Base-by-base conservation (phyloP, 2,329 filamentous ascomycete genomes). In the Didymella keratinophila region DNA sequence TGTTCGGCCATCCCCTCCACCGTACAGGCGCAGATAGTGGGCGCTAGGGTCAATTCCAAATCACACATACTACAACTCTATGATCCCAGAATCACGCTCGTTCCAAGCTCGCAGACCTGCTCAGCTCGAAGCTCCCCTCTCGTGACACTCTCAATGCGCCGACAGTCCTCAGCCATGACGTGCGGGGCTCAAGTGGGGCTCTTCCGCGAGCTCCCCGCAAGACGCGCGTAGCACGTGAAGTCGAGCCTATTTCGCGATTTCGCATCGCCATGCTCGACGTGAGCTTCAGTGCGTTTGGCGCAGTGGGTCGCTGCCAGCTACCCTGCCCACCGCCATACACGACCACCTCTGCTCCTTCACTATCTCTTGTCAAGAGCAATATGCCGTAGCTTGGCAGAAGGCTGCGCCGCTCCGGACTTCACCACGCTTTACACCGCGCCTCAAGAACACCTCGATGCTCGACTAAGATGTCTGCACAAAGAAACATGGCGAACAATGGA, bases 191-290 rank as follows among this genome's bases (percentile, higher is more conserved):
- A 52, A 36, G 59, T 56, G 28, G 37, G 21, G 48, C 34, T 42
- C 45, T 52, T 23, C 59, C 44, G 34, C 10, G 44, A 16, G 3
- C 16, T 10, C 44, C 45, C 56, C 56, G 50, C 49, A 49, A 21
- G 7, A 25, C 27, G n/a, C n/a, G n/a, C n/a, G n/a, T n/a, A 25
- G 46, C 68, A 70, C 68, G 68, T 69, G 68, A 64, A 44, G 41
- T 48, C 65, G 65, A 61, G 68, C 61, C 60, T 65, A 18, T 58
- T 54, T 57, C 63, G 65, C 60, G 66, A n/a, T n/a, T n/a, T n/a
- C n/a, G n/a, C n/a, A n/a, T n/a, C n/a, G n/a, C n/a, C n/a, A n/a
- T n/a, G n/a, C n/a, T n/a, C n/a, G n/a, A n/a, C n/a, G n/a, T n/a
- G n/a, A n/a, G n/a, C 66, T 44, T 23, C 9, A 12, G 30, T 3